Evolutionary conservation across 2,329 filamentous ascomycete species (phyloP), one percentile per base, ranked within the genome.

Genomic region (Grosmannia huntii): DNA sequence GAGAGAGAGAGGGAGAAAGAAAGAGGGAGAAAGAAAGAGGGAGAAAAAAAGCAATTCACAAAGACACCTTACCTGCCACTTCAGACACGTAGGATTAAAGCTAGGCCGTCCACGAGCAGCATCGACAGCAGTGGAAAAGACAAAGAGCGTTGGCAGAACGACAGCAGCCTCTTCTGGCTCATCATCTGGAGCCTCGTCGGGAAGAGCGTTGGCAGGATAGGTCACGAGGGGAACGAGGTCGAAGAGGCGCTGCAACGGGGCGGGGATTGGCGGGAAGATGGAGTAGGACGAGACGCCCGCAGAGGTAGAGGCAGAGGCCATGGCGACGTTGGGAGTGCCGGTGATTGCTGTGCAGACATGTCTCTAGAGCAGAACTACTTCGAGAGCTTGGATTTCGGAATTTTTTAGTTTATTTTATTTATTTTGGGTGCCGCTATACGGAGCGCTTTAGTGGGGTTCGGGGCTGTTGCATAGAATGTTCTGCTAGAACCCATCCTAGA

Each of bases 21-120:
- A 58, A 57, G 58, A 57, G 55, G 36, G 21, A 36, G 11, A 36
- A 10, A 54, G 6, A 16, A 23, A 23, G 16, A 28, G 53, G 16
- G 25, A 25, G 33, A 44, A 57, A 56, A 59, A 57, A 55, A 23
- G 28, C 28, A 28, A 28, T 4, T n/a, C n/a, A 7, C 28, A 28
- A 28, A 28, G 7, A 5, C 28, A n/a, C 70, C 82, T 64, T 66
- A 92, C 90, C 87, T 97, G 94, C 90, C 90, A 97, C 76, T 92
- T 96, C 67, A 97, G 76, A 75, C 94, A 99, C 60, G 85, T 83
- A 12, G 94, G 94, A 69, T 97, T 97, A 73, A 87, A 95, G 63
- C 89, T 95, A 28, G 90, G 87, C 33, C 76, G 73, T 5, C 83
- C 84, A 46, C 68, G 68, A 58, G 71, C 69, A 38, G 84, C 86